Conservation (phyloP, 176 grass and related monocot species). For the Dendrocalamus sinicus region DNA sequence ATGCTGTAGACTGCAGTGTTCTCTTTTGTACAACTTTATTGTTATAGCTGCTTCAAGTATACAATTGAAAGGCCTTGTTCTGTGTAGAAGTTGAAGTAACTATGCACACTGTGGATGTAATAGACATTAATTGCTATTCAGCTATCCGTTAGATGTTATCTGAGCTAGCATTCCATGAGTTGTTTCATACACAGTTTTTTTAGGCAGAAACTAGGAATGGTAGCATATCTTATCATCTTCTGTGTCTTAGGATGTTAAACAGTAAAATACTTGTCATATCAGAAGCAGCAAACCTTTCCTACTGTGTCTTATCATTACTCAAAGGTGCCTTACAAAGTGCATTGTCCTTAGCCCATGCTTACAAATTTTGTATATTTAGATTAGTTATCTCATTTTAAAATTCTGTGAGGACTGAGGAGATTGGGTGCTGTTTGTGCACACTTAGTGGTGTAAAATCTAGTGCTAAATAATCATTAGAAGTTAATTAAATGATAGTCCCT, state of each 20-base stretch:
- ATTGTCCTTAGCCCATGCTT: neutral
- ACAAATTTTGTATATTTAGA: neutral
- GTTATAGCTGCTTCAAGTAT: constrained; percentile 22
- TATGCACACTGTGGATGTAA: neutral
- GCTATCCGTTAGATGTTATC: neutral
- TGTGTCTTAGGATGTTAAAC: neutral
- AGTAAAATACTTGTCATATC: neutral
- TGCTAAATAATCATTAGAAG: neutral
- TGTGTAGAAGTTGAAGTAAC: neutral
- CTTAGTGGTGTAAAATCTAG: neutral
- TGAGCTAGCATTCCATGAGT: neutral
- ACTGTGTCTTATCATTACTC: neutral
- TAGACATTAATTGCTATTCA: constrained; percentile 10
- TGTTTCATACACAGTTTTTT: neutral
- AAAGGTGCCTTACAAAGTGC: constrained; percentile 1
- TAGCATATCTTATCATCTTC: neutral
- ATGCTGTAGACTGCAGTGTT: constrained; percentile 11
- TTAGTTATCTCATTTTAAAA: neutral
- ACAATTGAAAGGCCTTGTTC: neutral
- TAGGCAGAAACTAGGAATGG: neutral
- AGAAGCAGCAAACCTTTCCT: neutral
- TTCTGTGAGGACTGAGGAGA: neutral
- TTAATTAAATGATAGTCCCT: constrained; percentile 4
- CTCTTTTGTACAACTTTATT: neutral
- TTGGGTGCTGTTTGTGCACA: neutral